Evolutionary conservation across 805 yeast genomes (phyloP).

Genomic region (Isabelozyma rhagii): DNA sequence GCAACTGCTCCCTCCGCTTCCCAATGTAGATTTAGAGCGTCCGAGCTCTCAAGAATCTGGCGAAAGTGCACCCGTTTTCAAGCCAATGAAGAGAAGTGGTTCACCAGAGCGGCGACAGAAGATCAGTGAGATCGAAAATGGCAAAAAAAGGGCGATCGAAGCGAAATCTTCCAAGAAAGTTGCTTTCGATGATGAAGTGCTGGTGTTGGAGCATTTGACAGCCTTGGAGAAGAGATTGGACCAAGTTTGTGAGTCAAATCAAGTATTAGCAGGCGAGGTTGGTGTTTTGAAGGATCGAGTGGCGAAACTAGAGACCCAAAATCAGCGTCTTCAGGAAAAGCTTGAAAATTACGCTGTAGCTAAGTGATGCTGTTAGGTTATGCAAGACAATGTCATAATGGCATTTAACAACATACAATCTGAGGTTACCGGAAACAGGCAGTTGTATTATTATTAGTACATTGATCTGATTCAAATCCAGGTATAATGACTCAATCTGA

Average conservation of each 20-base stretch:
- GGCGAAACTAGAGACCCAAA: background rate
- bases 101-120: slow-evolving; percentile 31
- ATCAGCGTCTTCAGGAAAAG: background rate
- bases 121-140: slow-evolving; percentile 25
- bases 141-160: slow-evolving; percentile 16
- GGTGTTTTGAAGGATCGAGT: background rate
- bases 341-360: background rate
- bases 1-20: background rate
- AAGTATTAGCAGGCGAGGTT: background rate
- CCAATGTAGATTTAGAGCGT: background rate
- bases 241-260: background rate
- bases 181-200: slow-evolving; percentile 6
- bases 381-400: too few relatives aligned
- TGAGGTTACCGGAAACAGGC: too few relatives aligned
- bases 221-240: background rate
- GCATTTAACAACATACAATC: too few relatives aligned
- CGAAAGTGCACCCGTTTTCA: background rate
- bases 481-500: too few relatives aligned
- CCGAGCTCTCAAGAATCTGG: background rate
- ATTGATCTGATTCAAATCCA: too few relatives aligned
- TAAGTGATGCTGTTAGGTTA: too few relatives aligned
- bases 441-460: too few relatives aligned
- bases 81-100: slow-evolving; percentile 29
- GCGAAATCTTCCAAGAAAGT: slow-evolving; percentile 6
- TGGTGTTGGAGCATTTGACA: background rate